Evolutionary conservation across 2,329 filamentous ascomycete genomes (phyloP).

Genomic region (Xylaria sp.): DNA sequence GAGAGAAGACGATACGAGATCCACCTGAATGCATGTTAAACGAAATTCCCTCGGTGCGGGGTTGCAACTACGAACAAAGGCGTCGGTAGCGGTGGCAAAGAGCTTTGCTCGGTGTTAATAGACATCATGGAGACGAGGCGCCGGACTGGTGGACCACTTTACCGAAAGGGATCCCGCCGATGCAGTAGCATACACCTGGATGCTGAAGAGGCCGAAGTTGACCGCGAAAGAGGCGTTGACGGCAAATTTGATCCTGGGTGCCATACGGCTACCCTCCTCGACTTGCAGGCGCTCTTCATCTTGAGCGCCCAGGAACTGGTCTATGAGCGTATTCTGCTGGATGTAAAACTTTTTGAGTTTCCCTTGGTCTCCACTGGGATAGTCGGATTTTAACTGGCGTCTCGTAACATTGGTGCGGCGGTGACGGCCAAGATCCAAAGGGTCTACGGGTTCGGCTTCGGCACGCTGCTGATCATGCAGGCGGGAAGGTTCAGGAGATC

Average conservation of each 20-base stretch:
- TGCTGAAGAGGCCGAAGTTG: slow-evolving; percentile 66
- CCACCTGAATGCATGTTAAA: slow-evolving; percentile 58
- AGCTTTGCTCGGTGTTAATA: slow-evolving; percentile 52
- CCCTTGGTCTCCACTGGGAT: slow-evolving; percentile 58
- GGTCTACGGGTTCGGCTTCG: slow-evolving; percentile 46
- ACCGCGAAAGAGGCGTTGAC: slow-evolving; percentile 63
- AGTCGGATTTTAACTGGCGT: slow-evolving; percentile 60
- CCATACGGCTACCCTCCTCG: slow-evolving; percentile 62
- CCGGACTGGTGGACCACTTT: slow-evolving; percentile 41
- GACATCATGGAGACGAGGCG: slow-evolving; percentile 31
- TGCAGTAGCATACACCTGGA: slow-evolving; percentile 68
- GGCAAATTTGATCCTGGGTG: slow-evolving; percentile 63
- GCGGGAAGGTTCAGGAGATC: slow-evolving; percentile 17
- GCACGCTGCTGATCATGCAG: slow-evolving; percentile 16
- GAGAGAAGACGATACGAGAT: slow-evolving; percentile 71
- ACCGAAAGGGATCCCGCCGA: slow-evolving; percentile 68
- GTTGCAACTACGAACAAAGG: slow-evolving; percentile 59
- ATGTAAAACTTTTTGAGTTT: slow-evolving; percentile 61
- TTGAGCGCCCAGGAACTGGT: slow-evolving; percentile 64
- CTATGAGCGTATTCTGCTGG: slow-evolving; percentile 61
- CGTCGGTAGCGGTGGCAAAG: slow-evolving; percentile 74
- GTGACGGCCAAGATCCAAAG: slow-evolving; percentile 55
- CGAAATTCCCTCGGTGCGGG: slow-evolving; percentile 33
- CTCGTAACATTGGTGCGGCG: slow-evolving; percentile 55
- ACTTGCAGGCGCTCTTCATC: slow-evolving; percentile 65